phyloP scores from a whole-genome alignment of 2,329 filamentous ascomycete genomes.

The Orbilia brochopaga region DNA sequence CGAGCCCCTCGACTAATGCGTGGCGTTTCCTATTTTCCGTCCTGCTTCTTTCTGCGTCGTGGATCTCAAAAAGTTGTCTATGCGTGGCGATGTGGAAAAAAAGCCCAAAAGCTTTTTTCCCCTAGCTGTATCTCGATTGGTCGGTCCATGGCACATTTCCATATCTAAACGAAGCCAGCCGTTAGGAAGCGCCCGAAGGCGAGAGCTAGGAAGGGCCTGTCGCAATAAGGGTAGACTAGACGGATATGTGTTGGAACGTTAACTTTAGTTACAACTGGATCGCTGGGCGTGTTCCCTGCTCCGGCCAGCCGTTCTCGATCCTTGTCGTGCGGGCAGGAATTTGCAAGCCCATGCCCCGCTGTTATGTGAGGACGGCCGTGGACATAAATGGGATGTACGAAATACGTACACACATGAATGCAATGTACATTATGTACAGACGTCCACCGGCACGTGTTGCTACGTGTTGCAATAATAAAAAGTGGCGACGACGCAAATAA shows the following conservation, averaged over 20 bases:
- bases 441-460: background rate
- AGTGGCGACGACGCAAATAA: slow-evolving; percentile 3
- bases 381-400: too few species aligned
- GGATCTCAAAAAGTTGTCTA: too few species aligned
- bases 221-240: background rate
- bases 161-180: too few species aligned
- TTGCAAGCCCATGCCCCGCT: background rate
- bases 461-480: background rate
- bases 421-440: background rate
- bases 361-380: background rate
- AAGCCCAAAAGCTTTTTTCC: too few species aligned
- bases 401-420: background rate
- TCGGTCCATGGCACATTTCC: too few species aligned
- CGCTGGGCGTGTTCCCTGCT: background rate
- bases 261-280: background rate
- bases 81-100: too few species aligned
- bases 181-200: too few species aligned
- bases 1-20: slow-evolving; percentile 3
- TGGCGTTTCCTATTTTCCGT: background rate
- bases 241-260: slow-evolving; percentile 1
- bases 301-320: background rate
- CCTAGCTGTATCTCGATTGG: too few species aligned
- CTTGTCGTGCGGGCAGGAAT: background rate
- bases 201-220: too few species aligned
- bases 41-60: background rate